Percentiles rank a stretch among this genome's conserved stretches.
phyloP scores from a whole-genome alignment of 805 yeast species.

The Candida lessepsii region DNA sequence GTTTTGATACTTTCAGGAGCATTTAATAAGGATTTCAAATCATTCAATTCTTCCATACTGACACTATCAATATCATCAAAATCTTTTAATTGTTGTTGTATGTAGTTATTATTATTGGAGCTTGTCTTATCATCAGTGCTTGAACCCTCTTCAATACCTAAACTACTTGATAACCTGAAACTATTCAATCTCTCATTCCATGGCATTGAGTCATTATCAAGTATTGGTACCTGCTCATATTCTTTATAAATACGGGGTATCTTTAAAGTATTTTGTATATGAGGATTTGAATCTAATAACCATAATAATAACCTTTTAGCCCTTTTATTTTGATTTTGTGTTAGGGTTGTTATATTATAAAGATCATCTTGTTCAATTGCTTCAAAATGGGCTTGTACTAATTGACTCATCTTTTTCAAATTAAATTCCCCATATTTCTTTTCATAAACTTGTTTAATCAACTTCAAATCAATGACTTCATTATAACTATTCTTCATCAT shows the following conservation, averaged over 20 bases:
- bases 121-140: too few relatives aligned
- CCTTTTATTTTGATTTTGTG: conserved; percentile 27
- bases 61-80: neutral
- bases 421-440: conserved; percentile 28
- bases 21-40: conserved; percentile 8
- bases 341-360: conserved; percentile 33
- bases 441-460: conserved; percentile 24
- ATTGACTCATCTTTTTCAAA: conserved; percentile 25
- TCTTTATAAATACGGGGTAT: conserved; percentile 16
- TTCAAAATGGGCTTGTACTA: conserved; percentile 37
- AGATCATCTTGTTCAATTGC: conserved; percentile 18
- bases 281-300: conserved; percentile 35
- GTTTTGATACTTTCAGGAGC: conserved; percentile 6
- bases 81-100: conserved; percentile 1
- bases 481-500: conserved; percentile 26
- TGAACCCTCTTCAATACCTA: too few relatives aligned
- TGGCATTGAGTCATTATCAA: conserved; percentile 29
- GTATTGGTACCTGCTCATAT: conserved; percentile 23
- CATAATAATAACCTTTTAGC: conserved; percentile 40
- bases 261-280: conserved; percentile 18
- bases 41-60: conserved; percentile 10
- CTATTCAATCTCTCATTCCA: conserved; percentile 29
- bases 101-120: neutral
- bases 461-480: conserved; percentile 32
- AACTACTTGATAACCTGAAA: conserved; percentile 11